phyloP scores from a whole-genome alignment of 2,329 filamentous ascomycete genomes.

The Aspergillus udagawae region DNA sequence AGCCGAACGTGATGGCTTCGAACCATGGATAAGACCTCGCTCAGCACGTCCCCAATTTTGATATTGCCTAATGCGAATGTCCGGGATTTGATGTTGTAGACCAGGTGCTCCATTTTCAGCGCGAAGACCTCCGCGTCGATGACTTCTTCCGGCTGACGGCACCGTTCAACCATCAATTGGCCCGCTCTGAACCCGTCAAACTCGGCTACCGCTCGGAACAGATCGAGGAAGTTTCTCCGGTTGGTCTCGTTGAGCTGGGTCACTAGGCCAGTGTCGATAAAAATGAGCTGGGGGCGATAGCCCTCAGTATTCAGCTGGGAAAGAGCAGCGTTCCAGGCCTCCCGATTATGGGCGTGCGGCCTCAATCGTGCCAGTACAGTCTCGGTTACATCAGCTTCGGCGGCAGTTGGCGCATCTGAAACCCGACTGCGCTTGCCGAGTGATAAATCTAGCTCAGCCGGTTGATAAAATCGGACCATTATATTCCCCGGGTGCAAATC shows the following conservation, averaged over 20 bases:
- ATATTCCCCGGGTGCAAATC: slow-evolving; percentile 97
- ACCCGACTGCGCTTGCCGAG: slow-evolving; percentile 44
- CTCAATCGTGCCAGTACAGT: slow-evolving; percentile 75
- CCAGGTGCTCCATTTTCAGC: slow-evolving; percentile 93
- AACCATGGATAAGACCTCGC: slow-evolving; percentile 88
- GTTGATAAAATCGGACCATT: slow-evolving; percentile 97
- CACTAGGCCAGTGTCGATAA: slow-evolving; percentile 94
- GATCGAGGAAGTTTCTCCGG: slow-evolving; percentile 83
- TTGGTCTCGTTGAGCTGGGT: slow-evolving; percentile 88
- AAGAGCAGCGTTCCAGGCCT: slow-evolving; percentile 72
- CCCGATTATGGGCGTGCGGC: slow-evolving; percentile 64
- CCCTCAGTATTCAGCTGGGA: slow-evolving; percentile 77
- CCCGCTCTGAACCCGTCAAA: slow-evolving; percentile 97
- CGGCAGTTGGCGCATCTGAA: slow-evolving; percentile 42
- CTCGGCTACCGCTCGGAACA: slow-evolving; percentile 93
- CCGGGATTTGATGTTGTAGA: slow-evolving; percentile 81
- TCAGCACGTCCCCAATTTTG: slow-evolving; percentile 92
- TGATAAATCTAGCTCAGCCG: slow-evolving; percentile 65
- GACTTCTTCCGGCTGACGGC: slow-evolving; percentile 85
- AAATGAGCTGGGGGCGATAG: slow-evolving; percentile 89
- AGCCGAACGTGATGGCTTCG: slow-evolving; percentile 85
- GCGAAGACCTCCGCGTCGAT: slow-evolving; percentile 88
- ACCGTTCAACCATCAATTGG: slow-evolving; percentile 92
- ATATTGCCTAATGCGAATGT: slow-evolving; percentile 91
- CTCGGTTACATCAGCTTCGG: slow-evolving; percentile 75